These are phyloP conservation scores for Metarhizium rileyi DNA, from an alignment of 2,329 filamentous ascomycete species.

Conservation along the genomic window DNA sequence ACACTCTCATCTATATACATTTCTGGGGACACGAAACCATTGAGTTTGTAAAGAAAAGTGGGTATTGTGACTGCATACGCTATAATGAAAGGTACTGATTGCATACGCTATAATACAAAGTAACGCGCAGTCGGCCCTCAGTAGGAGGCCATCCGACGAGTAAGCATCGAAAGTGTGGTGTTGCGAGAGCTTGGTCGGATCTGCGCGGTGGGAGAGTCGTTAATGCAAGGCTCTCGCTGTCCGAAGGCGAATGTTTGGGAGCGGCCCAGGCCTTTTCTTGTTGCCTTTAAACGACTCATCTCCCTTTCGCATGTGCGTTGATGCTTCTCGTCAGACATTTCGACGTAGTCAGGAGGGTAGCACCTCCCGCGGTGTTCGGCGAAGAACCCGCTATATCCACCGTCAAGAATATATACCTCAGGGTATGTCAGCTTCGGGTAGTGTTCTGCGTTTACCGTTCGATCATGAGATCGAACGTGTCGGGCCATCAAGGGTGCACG, in stretches of 20 bases:
- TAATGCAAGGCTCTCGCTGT: slow-evolving; percentile 48
- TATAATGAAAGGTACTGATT: background rate
- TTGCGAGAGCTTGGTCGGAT: slow-evolving; percentile 31
- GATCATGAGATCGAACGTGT: slow-evolving; percentile 82
- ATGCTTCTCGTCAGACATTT: slow-evolving; percentile 90
- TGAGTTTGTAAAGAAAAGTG: background rate
- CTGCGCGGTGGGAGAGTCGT: slow-evolving; percentile 51
- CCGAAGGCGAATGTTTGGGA: slow-evolving; percentile 96
- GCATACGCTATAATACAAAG: slow-evolving; percentile 1
- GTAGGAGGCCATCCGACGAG: slow-evolving; percentile 56
- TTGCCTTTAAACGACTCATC: slow-evolving; percentile 84
- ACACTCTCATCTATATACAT: background rate
- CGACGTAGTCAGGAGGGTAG: slow-evolving; percentile 90
- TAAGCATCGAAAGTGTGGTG: slow-evolving; percentile 33
- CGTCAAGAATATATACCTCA: slow-evolving; percentile 93
- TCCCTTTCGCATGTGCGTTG: slow-evolving; percentile 89
- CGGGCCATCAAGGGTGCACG: slow-evolving; percentile 94
- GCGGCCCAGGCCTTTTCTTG: slow-evolving; percentile 74
- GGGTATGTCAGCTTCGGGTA: slow-evolving; percentile 91
- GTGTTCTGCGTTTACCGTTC: slow-evolving; percentile 70
- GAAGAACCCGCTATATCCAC: slow-evolving; percentile 93
- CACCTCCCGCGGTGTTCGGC: slow-evolving; percentile 67
- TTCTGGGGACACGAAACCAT: background rate
- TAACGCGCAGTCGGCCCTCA: slow-evolving; percentile 25
- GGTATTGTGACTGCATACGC: slow-evolving; percentile 7